Percentiles rank a stretch among this genome's conserved stretches.
Evolutionary conservation across 2,329 filamentous ascomycete species (phyloP).

Genomic region (Trichoderma semiorbis): DNA sequence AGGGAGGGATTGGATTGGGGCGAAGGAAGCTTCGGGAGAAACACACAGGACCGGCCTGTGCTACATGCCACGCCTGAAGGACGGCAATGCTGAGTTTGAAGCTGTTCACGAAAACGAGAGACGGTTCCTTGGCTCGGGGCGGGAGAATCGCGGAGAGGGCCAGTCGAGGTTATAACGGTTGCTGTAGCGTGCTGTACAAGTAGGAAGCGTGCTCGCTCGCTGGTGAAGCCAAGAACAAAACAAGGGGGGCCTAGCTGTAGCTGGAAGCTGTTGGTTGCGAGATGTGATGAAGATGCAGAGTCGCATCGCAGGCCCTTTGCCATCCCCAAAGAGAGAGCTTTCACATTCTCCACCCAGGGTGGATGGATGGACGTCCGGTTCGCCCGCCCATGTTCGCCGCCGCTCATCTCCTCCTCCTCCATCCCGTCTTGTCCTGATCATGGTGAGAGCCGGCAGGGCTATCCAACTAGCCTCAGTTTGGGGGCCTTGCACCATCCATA

Average conservation of each 20-base stretch:
- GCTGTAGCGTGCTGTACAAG: background rate
- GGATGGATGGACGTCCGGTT: background rate
- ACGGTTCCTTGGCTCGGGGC: background rate
- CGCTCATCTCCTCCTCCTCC: constrained; percentile 2
- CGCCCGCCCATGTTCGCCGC: background rate
- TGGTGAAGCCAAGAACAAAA: background rate
- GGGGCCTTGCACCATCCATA: background rate
- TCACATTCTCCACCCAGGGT: constrained; percentile 5
- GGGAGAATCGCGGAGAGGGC: background rate
- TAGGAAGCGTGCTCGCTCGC: background rate
- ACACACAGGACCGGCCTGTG: constrained; percentile 16
- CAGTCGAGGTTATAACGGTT: background rate
- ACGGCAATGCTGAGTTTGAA: background rate
- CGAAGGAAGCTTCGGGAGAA: background rate
- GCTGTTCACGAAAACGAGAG: background rate
- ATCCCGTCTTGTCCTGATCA: background rate
- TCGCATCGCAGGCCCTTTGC: background rate
- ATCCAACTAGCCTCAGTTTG: background rate
- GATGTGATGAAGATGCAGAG: constrained; percentile 17
- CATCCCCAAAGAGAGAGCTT: background rate
- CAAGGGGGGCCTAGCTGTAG: background rate
- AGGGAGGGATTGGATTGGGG: background rate
- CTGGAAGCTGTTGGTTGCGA: background rate
- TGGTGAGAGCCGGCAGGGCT: background rate
- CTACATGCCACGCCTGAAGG: constrained; percentile 7